Conservation (phyloP, 2,329 filamentous ascomycete genomes). For the Raffaelea albimanens region DNA sequence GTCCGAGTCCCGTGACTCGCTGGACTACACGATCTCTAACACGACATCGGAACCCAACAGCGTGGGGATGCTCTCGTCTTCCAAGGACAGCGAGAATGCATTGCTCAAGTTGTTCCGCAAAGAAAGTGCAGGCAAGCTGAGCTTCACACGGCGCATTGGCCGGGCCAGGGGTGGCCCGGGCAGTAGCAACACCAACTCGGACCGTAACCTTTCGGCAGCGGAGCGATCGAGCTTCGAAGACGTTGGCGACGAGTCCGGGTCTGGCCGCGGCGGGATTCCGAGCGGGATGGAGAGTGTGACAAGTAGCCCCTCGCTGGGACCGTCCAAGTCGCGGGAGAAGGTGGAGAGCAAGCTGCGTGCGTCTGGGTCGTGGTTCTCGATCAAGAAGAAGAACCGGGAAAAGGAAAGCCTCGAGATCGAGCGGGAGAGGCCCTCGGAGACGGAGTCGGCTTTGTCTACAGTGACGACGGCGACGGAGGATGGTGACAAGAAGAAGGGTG, state of each 20-base stretch:
- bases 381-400: slow-evolving; percentile 51
- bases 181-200: slow-evolving; percentile 46
- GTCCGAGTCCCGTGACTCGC: slow-evolving; percentile 51
- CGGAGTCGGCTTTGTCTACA: slow-evolving; percentile 9
- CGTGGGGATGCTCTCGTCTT: slow-evolving; percentile 28
- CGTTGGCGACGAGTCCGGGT: slow-evolving; percentile 35
- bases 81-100: slow-evolving; percentile 38
- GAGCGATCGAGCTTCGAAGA: slow-evolving; percentile 52
- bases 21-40: slow-evolving; percentile 48
- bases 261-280: slow-evolving; percentile 29
- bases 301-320: slow-evolving; percentile 47
- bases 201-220: slow-evolving; percentile 42
- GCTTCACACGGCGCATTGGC: slow-evolving; percentile 44
- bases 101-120: slow-evolving; percentile 58
- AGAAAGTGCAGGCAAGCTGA: slow-evolving; percentile 57
- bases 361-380: slow-evolving; percentile 42
- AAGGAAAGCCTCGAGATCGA: slow-evolving; percentile 48
- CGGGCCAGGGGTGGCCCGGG: slow-evolving; percentile 34
- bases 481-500: slow-evolving; percentile 5
- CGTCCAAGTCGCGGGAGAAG: slow-evolving; percentile 29
- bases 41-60: slow-evolving; percentile 43
- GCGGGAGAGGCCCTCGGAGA: slow-evolving; percentile 19
- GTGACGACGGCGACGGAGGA: slow-evolving; percentile 6
- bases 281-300: slow-evolving; percentile 36
- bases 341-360: slow-evolving; percentile 33